Percentiles rank a stretch among this genome's conserved stretches.
Conservation (phyloP, 129 eudicot species). For the Artemisia argyi region DNA sequence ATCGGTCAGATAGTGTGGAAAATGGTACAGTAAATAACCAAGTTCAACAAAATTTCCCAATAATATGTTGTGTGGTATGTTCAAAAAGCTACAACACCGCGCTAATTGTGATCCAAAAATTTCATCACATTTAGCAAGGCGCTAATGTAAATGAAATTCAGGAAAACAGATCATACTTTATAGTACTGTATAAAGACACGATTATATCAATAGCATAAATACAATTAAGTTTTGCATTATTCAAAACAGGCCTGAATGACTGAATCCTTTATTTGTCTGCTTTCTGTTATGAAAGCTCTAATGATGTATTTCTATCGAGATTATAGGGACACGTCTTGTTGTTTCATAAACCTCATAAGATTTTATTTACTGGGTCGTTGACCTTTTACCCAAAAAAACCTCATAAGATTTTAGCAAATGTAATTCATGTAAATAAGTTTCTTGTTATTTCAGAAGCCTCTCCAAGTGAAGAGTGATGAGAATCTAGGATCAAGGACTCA, state of each 20-base stretch:
- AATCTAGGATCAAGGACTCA: too few relatives aligned
- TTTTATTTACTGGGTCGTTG: too few relatives aligned
- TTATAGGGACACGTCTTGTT: background rate
- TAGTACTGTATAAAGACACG: background rate
- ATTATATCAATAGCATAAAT: background rate
- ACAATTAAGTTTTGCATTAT: background rate
- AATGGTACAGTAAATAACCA: too few relatives aligned
- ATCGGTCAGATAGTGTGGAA: background rate
- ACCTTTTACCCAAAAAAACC: too few relatives aligned
- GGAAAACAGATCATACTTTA: background rate
- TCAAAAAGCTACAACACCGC: background rate
- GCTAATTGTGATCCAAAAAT: background rate
- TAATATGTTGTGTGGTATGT: background rate
- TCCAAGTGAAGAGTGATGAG: too few relatives aligned
- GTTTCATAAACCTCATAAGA: background rate
- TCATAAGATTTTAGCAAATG: background rate
- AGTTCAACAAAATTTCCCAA: background rate
- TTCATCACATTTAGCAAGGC: conserved; percentile 5
- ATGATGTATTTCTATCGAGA: background rate
- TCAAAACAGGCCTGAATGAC: background rate
- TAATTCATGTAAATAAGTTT: too few relatives aligned
- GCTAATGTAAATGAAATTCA: background rate
- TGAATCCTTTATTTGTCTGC: conserved; percentile 3
- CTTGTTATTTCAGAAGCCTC: too few relatives aligned
- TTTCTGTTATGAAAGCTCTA: conserved; percentile 14